phyloP scores from a whole-genome alignment of 192 early-diverging fungal genomes.

The Coemansia sp. region DNA sequence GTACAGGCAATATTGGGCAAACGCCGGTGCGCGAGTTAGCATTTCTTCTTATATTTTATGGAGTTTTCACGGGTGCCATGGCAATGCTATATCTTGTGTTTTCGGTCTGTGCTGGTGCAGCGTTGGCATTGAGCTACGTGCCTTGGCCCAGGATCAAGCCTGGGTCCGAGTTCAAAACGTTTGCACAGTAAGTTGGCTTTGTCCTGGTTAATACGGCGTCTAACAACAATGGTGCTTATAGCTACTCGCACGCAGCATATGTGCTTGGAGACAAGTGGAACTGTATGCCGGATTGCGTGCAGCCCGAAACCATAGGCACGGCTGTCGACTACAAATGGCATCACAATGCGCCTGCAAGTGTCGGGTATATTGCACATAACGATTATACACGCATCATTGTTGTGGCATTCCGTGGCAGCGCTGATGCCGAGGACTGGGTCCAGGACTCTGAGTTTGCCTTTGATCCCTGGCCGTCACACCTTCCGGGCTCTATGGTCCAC shows the following conservation, averaged over 20 bases:
- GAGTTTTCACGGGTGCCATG: conserved; percentile 1
- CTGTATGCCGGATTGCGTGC: conserved; percentile 23
- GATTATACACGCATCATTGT: conserved; percentile 30
- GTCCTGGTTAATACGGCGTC: neutral
- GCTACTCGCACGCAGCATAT: conserved; percentile 44
- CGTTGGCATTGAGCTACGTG: neutral
- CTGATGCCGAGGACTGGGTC: conserved; percentile 38
- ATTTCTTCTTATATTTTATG: conserved; percentile 1
- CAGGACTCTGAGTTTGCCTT: conserved; percentile 47
- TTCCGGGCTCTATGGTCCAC: conserved; percentile 50
- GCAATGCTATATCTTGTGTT: neutral
- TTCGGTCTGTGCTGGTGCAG: neutral
- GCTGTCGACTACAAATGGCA: conserved; percentile 44
- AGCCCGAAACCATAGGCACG: conserved; percentile 28
- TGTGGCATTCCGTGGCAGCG: conserved; percentile 37
- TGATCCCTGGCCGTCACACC: conserved; percentile 43
- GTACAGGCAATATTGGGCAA: neutral
- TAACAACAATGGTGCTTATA: conserved; percentile 10
- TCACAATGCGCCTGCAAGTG: conserved; percentile 32
- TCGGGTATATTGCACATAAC: conserved; percentile 42
- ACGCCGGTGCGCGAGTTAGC: neutral
- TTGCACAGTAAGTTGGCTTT: conserved; percentile 46
- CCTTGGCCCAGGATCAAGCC: conserved; percentile 24
- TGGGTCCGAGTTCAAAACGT: conserved; percentile 43
- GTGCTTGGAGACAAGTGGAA: conserved; percentile 21